Conservation (phyloP, 257 asterid genomes). For the Ophiorrhiza pumila region DNA sequence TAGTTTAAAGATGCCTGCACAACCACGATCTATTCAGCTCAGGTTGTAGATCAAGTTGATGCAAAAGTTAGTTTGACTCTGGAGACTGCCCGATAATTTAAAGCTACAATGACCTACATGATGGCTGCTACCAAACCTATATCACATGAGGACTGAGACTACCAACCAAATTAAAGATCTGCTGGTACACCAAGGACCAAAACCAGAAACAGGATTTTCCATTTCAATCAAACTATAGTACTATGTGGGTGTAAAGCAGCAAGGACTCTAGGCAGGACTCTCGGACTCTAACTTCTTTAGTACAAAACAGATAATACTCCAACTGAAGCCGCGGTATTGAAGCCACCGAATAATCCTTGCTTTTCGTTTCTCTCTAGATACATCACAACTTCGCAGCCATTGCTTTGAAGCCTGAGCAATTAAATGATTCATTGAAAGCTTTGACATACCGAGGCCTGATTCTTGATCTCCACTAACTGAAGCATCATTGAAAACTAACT, state of each 20-base stretch:
- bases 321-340: conserved; percentile 87
- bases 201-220: neutral
- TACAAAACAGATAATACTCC: conserved; percentile 46
- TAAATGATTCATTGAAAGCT: conserved; percentile 59
- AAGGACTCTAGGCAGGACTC: conserved; percentile 36
- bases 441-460: conserved; percentile 57
- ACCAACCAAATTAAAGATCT: neutral
- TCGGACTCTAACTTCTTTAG: conserved; percentile 58
- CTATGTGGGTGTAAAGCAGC: neutral
- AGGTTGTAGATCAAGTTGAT: neutral
- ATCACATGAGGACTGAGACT: neutral
- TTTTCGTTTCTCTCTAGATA: conserved; percentile 56
- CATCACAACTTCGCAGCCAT: conserved; percentile 61
- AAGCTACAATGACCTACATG: neutral
- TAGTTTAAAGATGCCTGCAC: neutral
- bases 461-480: conserved; percentile 42
- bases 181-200: neutral
- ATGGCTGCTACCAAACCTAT: neutral
- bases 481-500: conserved; percentile 47
- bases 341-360: conserved; percentile 82
- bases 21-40: neutral
- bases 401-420: conserved; percentile 69
- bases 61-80: neutral
- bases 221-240: neutral
- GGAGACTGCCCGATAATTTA: neutral